Conservation (phyloP, 192 early-diverging fungal species). For the Allomyces macrogynus region DNA sequence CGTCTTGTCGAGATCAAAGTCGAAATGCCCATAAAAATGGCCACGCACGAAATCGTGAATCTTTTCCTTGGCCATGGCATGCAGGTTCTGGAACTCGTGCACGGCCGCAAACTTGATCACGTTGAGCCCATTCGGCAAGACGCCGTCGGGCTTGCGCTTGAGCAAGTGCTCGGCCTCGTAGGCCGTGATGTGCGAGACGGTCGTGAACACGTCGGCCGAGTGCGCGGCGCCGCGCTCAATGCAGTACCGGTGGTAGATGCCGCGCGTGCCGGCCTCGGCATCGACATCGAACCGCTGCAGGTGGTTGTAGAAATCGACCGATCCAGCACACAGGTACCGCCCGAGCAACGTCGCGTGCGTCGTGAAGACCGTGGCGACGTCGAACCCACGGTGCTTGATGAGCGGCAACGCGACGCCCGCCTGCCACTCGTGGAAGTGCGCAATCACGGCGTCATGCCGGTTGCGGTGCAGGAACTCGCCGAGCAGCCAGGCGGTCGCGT, state of each 20-base stretch:
- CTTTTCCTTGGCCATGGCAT: constrained; percentile 76
- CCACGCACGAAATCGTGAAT: constrained; percentile 93
- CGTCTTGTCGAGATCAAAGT: constrained; percentile 90
- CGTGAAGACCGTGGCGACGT: constrained; percentile 88
- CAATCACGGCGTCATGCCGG: constrained; percentile 52
- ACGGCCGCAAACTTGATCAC: constrained; percentile 91
- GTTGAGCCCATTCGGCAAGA: constrained; percentile 85
- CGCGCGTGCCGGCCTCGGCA: constrained; percentile 83
- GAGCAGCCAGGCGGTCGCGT: constrained; percentile 88
- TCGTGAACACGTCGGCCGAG: constrained; percentile 89
- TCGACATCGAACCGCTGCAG: constrained; percentile 80
- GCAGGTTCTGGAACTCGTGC: constrained; percentile 97
- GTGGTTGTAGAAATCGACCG: constrained; percentile 94
- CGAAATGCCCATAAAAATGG: constrained; percentile 93
- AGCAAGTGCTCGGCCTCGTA: constrained; percentile 86
- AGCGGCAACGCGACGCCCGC: constrained; percentile 76
- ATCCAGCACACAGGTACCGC: constrained; percentile 85
- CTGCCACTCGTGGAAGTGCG: constrained; percentile 96
- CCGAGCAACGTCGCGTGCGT: constrained; percentile 89
- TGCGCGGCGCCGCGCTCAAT: constrained; percentile 90
- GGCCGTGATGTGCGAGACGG: constrained; percentile 88
- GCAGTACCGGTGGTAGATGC: constrained; percentile 94
- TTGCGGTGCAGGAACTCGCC: constrained; percentile 38
- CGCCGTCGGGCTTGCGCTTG: constrained; percentile 89
- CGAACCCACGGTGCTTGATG: constrained; percentile 61